Evolutionary conservation across 345 rosid genomes (phyloP).

Genomic region (Rubroshorea leprosula): DNA sequence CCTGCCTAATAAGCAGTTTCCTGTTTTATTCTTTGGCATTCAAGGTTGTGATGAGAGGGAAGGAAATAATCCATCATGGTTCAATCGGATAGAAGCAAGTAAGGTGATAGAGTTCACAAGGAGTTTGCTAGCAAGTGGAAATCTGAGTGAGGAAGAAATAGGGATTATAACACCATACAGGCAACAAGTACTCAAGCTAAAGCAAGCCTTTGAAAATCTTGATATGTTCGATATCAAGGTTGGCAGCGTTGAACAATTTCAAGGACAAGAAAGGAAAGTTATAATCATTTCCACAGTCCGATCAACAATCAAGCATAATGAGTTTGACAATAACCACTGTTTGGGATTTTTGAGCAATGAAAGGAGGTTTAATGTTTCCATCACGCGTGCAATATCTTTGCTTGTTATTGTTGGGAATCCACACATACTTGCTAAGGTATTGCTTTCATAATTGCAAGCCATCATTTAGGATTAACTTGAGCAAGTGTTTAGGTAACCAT

Average conservation of each 20-base stretch:
- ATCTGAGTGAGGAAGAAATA: constrained; percentile 53
- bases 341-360: constrained; percentile 84
- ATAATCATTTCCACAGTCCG: constrained; percentile 83
- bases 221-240: constrained; percentile 67
- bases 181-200: constrained; percentile 81
- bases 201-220: constrained; percentile 56
- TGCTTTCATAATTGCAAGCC: not conserved
- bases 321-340: constrained; percentile 58
- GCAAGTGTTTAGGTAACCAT: not conserved
- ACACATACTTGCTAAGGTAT: constrained; percentile 74
- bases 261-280: constrained; percentile 86
- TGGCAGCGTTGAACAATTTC: constrained; percentile 95
- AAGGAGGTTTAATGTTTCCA: constrained; percentile 82
- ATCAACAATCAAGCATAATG: constrained; percentile 75
- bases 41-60: constrained; percentile 99
- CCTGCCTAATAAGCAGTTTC: constrained; percentile 67
- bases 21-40: constrained; percentile 76
- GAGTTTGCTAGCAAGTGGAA: constrained; percentile 41
- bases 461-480: not conserved
- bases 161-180: constrained; percentile 89
- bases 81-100: constrained; percentile 85
- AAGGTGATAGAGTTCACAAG: constrained; percentile 64
- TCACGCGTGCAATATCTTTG: constrained; percentile 77
- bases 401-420: constrained; percentile 78
- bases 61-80: constrained; percentile 92